Conservation (phyloP, 2,329 filamentous ascomycete genomes). For the Stachybotrys echinatus region DNA sequence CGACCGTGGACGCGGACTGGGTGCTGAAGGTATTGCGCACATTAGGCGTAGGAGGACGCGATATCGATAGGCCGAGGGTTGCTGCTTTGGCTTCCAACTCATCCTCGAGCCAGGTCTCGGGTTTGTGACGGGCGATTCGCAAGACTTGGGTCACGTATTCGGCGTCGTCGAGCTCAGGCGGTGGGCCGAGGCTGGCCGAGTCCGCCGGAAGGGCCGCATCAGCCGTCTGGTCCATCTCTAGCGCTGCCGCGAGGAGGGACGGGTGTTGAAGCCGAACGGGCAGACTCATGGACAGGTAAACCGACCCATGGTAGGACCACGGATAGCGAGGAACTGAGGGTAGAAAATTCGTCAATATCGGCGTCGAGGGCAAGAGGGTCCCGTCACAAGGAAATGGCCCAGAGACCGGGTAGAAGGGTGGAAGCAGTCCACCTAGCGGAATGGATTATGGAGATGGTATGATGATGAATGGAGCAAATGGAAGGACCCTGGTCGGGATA, state of each 20-base stretch:
- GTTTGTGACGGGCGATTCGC: conserved; percentile 20
- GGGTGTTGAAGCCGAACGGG: not conserved
- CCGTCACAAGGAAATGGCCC: not conserved
- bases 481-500: not conserved
- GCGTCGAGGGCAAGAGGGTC: not conserved
- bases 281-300: not conserved
- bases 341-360: not conserved
- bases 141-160: conserved; percentile 36
- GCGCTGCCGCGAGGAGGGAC: conserved; percentile 3
- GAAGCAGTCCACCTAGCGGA: not conserved
- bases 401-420: not conserved
- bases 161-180: conserved; percentile 34
- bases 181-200: not conserved
- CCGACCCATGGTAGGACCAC: not conserved
- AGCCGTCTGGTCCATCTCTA: not conserved
- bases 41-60: conserved; percentile 17
- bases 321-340: not conserved
- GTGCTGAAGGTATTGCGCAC: conserved; percentile 32
- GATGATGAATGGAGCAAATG: not conserved
- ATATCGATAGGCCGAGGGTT: conserved; percentile 27
- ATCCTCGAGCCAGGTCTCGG: conserved; percentile 34
- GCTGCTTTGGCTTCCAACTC: conserved; percentile 28
- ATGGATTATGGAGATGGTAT: not conserved
- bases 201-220: not conserved
- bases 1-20: conserved; percentile 36